Percentiles rank a stretch among this genome's conserved stretches.
These are phyloP conservation scores for Starmerella powellii DNA, from an alignment of 805 yeast species.

Conservation along the genomic window DNA sequence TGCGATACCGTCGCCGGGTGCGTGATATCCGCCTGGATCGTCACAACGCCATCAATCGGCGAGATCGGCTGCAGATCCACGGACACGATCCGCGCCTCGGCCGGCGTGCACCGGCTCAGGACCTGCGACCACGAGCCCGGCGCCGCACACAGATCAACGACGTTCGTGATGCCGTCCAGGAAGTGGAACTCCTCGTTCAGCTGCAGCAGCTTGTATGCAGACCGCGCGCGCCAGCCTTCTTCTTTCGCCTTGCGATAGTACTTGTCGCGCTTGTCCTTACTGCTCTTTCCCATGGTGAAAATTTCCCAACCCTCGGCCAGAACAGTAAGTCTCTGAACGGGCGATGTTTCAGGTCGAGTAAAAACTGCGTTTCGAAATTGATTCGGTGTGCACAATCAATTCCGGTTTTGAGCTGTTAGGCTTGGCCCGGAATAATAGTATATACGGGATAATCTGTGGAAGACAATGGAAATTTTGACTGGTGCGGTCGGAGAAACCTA, in stretches of 20 bases:
- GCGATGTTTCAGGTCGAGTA: neutral
- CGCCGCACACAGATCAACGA: slow-evolving; percentile 96
- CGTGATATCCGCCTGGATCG: slow-evolving; percentile 92
- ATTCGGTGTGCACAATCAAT: too few relatives aligned
- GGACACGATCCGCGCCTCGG: slow-evolving; percentile 66
- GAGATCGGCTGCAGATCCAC: slow-evolving; percentile 97
- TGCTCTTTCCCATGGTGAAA: slow-evolving; percentile 70
- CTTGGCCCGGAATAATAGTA: too few relatives aligned
- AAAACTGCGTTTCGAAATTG: too few relatives aligned
- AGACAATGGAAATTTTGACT: too few relatives aligned
- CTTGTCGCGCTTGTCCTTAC: slow-evolving; percentile 87
- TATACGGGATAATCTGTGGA: too few relatives aligned
- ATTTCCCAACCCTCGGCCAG: neutral
- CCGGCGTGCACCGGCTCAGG: slow-evolving; percentile 46
- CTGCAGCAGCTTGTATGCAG: slow-evolving; percentile 88
- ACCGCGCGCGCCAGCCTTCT: slow-evolving; percentile 94
- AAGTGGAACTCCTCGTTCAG: slow-evolving; percentile 81
- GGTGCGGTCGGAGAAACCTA: too few relatives aligned
- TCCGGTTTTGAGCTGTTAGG: too few relatives aligned
- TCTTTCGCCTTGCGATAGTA: slow-evolving; percentile 85
- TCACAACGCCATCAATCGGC: slow-evolving; percentile 81
- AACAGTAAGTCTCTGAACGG: neutral
- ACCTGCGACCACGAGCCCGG: slow-evolving; percentile 99
- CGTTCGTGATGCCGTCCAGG: slow-evolving; percentile 59
- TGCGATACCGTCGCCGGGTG: slow-evolving; percentile 77